Base-by-base conservation (phyloP, 2,329 filamentous ascomycete species). In the Ascochyta fabae region DNA sequence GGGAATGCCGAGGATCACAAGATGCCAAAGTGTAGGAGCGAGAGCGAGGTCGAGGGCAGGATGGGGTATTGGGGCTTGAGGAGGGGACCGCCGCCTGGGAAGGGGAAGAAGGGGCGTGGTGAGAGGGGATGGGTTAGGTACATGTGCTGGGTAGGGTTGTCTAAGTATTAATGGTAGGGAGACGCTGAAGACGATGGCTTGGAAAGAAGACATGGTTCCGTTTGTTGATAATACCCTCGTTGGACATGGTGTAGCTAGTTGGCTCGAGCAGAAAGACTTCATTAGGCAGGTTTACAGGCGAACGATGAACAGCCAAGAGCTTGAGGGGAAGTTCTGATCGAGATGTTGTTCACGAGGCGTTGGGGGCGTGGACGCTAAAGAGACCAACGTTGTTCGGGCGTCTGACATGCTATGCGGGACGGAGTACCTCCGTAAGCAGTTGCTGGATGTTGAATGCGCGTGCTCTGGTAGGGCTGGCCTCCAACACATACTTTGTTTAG, bases 1-100 rank as follows among this genome's bases (percentile, higher is more conserved):
- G 86, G 86, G 0, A 77, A 73, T 0, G 65, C 74, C 0, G 78
- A 84, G 24, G 86, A 88, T 64, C 83, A 86, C 62, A 78, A 77
- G 29, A 67, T 74, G 38, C 83, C 84, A 6, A 66, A 68, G 31
- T 85, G 83, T 55, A 52, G 53, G 8, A 38, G 43, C 2, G 53
- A 65, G 50, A 43, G 48, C 16, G 52, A 56, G n/a, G 51, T 59
- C 1, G 47, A 38, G 9, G 43, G 46, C 26, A 35, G 26, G 43
- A 33, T 16, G 6, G 68, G 69, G 48, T 70, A 71, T 55, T 73
- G 68, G 70, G 68, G 70, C 2, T 19, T 35, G 0, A 33, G 52
- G 13, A 22, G 16, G 16, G 51, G 39, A 9, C 24, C 33, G 24
- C 47, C 47, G 13, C 33, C 8, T 1, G 22, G 40, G 10, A 35